phyloP scores from a whole-genome alignment of 2,329 filamentous ascomycete species.

The Lizonia empirigonia region DNA sequence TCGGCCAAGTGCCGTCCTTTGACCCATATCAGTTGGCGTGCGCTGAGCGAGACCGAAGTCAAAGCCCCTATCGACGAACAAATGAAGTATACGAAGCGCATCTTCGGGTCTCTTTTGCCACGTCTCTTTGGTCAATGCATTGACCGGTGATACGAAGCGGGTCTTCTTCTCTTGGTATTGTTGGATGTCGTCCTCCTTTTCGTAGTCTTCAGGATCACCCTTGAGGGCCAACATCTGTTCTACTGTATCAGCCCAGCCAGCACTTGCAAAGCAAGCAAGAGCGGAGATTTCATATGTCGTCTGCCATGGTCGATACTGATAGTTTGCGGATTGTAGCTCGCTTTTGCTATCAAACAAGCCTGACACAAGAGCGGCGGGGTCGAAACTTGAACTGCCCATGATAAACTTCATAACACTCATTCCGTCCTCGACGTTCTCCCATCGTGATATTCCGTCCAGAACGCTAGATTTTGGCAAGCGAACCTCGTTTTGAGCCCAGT shows the following conservation, averaged over 20 bases:
- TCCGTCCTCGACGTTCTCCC: slow-evolving; percentile 23
- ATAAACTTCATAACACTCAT: slow-evolving; percentile 22
- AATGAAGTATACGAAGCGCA: slow-evolving; percentile 26
- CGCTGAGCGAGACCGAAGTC: slow-evolving; percentile 20
- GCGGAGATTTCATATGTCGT: slow-evolving; percentile 26
- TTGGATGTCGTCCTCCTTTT: slow-evolving; percentile 25
- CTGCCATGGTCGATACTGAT: slow-evolving; percentile 23
- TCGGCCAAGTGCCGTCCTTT: slow-evolving; percentile 21
- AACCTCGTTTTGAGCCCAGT: slow-evolving; percentile 23
- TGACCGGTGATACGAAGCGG: slow-evolving; percentile 22
- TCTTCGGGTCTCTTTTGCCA: slow-evolving; percentile 27
- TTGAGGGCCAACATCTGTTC: slow-evolving; percentile 24
- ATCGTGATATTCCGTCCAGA: slow-evolving; percentile 24
- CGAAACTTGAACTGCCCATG: slow-evolving; percentile 22
- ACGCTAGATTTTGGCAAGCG: slow-evolving; percentile 25
- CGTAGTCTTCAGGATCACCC: slow-evolving; percentile 17
- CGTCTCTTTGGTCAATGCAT: slow-evolving; percentile 27
- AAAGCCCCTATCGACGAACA: slow-evolving; percentile 22
- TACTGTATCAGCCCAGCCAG: slow-evolving; percentile 28
- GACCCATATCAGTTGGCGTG: slow-evolving; percentile 21
- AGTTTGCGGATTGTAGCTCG: slow-evolving; percentile 20
- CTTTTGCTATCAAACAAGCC: slow-evolving; percentile 28
- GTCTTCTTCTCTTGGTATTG: slow-evolving; percentile 26
- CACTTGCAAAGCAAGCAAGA: slow-evolving; percentile 22
- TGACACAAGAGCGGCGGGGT: slow-evolving; percentile 18